Base-by-base conservation (phyloP, 2,329 filamentous ascomycete species). In the Arthrinium phaeospermum region DNA sequence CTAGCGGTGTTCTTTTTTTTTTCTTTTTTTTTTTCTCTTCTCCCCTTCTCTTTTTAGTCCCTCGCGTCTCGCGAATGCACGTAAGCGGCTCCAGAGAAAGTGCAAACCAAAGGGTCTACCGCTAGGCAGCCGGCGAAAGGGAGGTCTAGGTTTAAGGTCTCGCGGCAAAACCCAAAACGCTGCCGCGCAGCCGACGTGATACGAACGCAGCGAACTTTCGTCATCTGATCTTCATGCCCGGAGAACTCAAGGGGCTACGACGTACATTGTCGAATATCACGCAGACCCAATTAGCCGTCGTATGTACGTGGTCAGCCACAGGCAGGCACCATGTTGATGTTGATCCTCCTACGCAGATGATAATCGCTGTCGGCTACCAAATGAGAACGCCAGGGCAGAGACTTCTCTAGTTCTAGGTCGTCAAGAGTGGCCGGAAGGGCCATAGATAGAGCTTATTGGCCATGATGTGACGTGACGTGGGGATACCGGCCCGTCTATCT, bases 111-210 rank as follows among this genome's bases (percentile, higher is more conserved):
- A 34, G 57, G 57, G 57, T 64, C 57, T 14, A 41, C 12, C 49
- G 10, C 49, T 51, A 51, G 53, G 53, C 53, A 22, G 53, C 30
- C 30, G 51, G 19, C 34, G 30, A 19, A 5, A 13, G 16, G 34
- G 7, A 61, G 16, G 53, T 61, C 27, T 34, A 61, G 57, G 57
- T 64, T 64, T 41, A 64, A 64, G 57, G 57, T 64, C 57, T 64
- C 57, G 57, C 57, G 57, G 57, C 57, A 64, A 64, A 64, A 64
- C 57, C 57, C 34, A 41, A 64, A 64, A 64, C 57, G 30, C 12
- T 41, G 57, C 34, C 57, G 57, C 57, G 57, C 57, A 64, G 57
- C 34, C 57, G 34, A 34, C 57, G 57, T 64, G 34, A 64, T 64
- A 41, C 57, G n/a, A 24, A 19, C 30, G 34, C 34, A 64, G 57